Percentiles rank a stretch among this genome's conserved stretches.
phyloP scores from a whole-genome alignment of 441 rosid genomes.

The Erysimum pusillum region DNA sequence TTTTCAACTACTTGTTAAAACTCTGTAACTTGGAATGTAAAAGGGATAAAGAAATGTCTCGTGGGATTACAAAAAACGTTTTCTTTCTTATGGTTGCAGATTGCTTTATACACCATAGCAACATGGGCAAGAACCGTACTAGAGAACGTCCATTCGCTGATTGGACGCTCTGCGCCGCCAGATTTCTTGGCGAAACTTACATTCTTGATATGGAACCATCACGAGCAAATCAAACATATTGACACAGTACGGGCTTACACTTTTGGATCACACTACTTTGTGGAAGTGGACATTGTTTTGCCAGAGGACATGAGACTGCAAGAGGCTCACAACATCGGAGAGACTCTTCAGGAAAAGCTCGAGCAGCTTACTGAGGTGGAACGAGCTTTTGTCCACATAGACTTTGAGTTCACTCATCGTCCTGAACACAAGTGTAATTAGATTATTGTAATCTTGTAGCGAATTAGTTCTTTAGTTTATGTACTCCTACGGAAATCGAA shows the following conservation, averaged over 20 bases:
- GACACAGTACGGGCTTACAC: constrained; percentile 82
- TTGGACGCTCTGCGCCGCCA: constrained; percentile 49
- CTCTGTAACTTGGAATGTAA: background rate
- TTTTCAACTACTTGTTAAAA: background rate
- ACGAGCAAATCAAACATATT: constrained; percentile 70
- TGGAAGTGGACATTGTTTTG: constrained; percentile 75
- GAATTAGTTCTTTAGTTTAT: constrained; percentile 12
- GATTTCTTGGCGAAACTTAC: constrained; percentile 49
- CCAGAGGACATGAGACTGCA: constrained; percentile 69
- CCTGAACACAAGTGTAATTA: constrained; percentile 51
- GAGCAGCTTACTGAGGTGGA: constrained; percentile 77
- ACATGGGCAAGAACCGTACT: constrained; percentile 50
- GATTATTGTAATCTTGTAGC: constrained; percentile 19
- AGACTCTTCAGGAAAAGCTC: constrained; percentile 79
- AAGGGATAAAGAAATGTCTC: background rate
- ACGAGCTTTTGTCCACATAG: constrained; percentile 71
- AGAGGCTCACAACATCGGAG: constrained; percentile 82
- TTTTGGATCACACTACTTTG: constrained; percentile 75
- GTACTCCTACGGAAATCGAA: constrained; percentile 6
- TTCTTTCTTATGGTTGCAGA: constrained; percentile 23
- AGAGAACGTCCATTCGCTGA: constrained; percentile 46
- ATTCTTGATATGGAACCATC: constrained; percentile 77
- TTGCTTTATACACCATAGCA: constrained; percentile 70
- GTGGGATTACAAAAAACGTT: background rate
- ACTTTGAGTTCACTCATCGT: constrained; percentile 51